phyloP scores from a whole-genome alignment of 2,329 filamentous ascomycete species.

The Lasiodiplodia sp. region DNA sequence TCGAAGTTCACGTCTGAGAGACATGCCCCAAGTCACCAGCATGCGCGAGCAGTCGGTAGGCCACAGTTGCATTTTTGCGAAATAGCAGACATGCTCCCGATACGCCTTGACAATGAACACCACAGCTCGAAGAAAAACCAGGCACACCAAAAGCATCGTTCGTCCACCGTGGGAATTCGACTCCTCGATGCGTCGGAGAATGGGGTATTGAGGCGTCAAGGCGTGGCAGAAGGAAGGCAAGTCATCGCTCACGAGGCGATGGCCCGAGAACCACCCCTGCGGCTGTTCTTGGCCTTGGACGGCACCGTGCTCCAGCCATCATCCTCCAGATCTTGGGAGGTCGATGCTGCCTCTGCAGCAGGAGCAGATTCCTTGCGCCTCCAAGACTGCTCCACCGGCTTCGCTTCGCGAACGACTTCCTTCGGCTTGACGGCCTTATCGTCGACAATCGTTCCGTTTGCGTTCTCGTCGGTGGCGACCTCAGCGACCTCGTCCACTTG shows the following conservation, averaged over 20 bases:
- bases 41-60: constrained; percentile 25
- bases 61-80: constrained; percentile 30
- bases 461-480: constrained; percentile 46
- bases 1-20: constrained; percentile 14
- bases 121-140: constrained; percentile 29
- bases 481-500: constrained; percentile 48
- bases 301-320: constrained; percentile 63
- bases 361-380: constrained; percentile 45
- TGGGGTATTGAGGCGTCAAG: constrained; percentile 29
- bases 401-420: constrained; percentile 58
- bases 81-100: constrained; percentile 26
- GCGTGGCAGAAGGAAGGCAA: constrained; percentile 15
- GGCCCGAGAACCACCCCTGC: constrained; percentile 51
- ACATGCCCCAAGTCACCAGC: constrained; percentile 18
- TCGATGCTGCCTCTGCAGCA: constrained; percentile 46
- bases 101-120: constrained; percentile 29
- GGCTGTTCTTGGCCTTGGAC: constrained; percentile 54
- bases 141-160: constrained; percentile 30
- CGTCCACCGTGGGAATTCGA: constrained; percentile 22
- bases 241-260: constrained; percentile 52
- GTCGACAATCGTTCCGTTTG: constrained; percentile 58
- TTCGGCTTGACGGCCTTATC: constrained; percentile 65
- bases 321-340: constrained; percentile 57
- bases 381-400: constrained; percentile 50
- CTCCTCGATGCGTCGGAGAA: constrained; percentile 26